These are phyloP conservation scores for Coniochaeta prunicola DNA, from an alignment of 2,329 filamentous ascomycete species.

Conservation along the genomic window DNA sequence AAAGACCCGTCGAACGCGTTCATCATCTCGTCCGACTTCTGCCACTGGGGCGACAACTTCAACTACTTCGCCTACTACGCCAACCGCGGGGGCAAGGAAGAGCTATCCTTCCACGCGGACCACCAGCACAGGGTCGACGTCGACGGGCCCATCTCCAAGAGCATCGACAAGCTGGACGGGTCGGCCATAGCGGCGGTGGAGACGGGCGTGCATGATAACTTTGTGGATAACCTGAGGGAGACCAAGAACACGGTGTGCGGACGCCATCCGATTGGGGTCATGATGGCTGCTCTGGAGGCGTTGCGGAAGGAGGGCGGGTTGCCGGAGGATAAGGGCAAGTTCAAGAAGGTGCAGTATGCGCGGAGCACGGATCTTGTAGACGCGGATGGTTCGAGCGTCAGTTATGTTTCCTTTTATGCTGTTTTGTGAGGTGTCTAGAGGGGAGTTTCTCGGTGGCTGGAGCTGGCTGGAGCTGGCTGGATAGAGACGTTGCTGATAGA, in stretches of 20 bases:
- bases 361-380: conserved; percentile 68
- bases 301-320: conserved; percentile 32
- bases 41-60: conserved; percentile 87
- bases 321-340: conserved; percentile 39
- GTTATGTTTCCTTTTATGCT: conserved; percentile 90
- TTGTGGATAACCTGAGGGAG: conserved; percentile 58
- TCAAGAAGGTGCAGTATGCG: conserved; percentile 81
- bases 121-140: conserved; percentile 4
- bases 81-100: conserved; percentile 30
- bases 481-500: background rate
- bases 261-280: conserved; percentile 86
- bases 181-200: conserved; percentile 80
- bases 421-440: conserved; percentile 42
- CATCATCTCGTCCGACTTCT: conserved; percentile 91
- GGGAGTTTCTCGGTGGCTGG: too few species aligned
- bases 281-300: conserved; percentile 79
- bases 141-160: conserved; percentile 61
- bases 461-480: background rate
- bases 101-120: conserved; percentile 25
- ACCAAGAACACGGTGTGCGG: conserved; percentile 94
- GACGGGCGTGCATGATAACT: conserved; percentile 62
- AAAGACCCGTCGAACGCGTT: conserved; percentile 71
- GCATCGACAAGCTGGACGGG: conserved; percentile 73
- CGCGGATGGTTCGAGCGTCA: conserved; percentile 75
- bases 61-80: conserved; percentile 73